These are phyloP conservation scores for Fusarium fujikuroi DNA, from an alignment of 2,329 filamentous ascomycete species.

Conservation along the genomic window DNA sequence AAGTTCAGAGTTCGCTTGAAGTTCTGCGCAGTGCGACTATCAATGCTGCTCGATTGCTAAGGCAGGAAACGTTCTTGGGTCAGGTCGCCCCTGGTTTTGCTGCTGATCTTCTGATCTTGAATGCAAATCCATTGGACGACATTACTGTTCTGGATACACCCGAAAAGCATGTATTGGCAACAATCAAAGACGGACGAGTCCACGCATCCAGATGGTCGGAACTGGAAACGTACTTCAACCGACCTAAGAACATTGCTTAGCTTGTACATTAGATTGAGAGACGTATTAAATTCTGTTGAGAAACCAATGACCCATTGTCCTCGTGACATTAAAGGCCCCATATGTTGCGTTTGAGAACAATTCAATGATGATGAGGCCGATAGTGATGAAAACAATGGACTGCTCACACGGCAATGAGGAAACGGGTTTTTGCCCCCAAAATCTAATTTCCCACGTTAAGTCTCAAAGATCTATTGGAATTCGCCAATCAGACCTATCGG, in stretches of 20 bases:
- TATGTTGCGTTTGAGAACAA: background rate
- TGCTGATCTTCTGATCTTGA: background rate
- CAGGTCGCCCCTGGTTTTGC: background rate
- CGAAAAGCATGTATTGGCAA: background rate
- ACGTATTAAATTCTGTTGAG: no score
- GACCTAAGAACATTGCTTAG: background rate
- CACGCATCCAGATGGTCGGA: background rate
- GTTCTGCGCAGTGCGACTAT: background rate
- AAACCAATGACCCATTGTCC: no score
- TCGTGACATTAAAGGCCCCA: background rate
- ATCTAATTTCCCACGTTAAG: background rate
- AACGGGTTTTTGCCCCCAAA: background rate
- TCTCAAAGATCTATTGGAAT: background rate
- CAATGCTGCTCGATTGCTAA: background rate
- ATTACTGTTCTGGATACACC: background rate
- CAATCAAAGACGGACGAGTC: background rate
- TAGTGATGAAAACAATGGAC: background rate
- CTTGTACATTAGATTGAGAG: background rate
- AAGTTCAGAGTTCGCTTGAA: background rate
- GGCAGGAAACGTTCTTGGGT: background rate
- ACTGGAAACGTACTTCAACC: background rate
- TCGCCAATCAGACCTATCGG: background rate
- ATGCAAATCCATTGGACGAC: background rate
- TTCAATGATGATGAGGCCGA: background rate
- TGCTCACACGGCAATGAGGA: background rate